Evolutionary conservation across 208 protist species (phyloP).

Genomic region (Wallacemonas collosoma): DNA sequence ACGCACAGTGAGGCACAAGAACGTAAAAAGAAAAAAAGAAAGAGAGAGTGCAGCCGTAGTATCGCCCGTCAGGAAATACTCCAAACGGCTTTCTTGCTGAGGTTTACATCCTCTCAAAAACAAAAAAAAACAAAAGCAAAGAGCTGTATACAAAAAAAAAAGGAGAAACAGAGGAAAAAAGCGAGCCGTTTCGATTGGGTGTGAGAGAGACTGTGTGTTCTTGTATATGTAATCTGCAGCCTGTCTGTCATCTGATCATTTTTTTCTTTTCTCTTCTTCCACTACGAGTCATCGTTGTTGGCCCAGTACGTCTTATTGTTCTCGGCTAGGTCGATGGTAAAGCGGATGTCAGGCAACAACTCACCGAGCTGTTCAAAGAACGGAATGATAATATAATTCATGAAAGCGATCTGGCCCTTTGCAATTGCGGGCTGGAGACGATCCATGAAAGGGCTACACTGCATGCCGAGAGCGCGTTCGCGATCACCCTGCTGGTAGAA

Average conservation of each 20-base stretch:
- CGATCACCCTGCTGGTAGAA: slow-evolving; percentile 94
- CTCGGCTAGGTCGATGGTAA: slow-evolving; percentile 75
- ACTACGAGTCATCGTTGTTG: slow-evolving; percentile 48
- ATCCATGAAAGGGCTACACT: slow-evolving; percentile 95
- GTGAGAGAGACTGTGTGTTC: no score
- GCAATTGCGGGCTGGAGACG: slow-evolving; percentile 70
- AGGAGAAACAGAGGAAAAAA: no score
- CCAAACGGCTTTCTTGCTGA: no score
- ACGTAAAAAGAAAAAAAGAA: no score
- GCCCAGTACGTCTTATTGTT: slow-evolving; percentile 87
- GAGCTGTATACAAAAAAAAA: no score
- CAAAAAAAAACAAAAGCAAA: no score
- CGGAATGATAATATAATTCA: slow-evolving; percentile 92
- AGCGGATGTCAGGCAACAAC: slow-evolving; percentile 84
- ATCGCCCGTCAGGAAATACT: no score
- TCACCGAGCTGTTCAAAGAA: slow-evolving; percentile 88
- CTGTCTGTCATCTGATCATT: neutral
- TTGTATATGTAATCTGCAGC: no score
- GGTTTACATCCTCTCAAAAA: no score
- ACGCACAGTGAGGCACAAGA: no score
- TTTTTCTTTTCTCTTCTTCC: neutral
- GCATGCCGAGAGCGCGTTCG: slow-evolving; percentile 80
- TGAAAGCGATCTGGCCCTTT: slow-evolving; percentile 92
- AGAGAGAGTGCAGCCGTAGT: no score
- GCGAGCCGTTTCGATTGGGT: no score